Conservation (phyloP, 2,329 filamentous ascomycete genomes). For the Chaetomium globosum region DNA sequence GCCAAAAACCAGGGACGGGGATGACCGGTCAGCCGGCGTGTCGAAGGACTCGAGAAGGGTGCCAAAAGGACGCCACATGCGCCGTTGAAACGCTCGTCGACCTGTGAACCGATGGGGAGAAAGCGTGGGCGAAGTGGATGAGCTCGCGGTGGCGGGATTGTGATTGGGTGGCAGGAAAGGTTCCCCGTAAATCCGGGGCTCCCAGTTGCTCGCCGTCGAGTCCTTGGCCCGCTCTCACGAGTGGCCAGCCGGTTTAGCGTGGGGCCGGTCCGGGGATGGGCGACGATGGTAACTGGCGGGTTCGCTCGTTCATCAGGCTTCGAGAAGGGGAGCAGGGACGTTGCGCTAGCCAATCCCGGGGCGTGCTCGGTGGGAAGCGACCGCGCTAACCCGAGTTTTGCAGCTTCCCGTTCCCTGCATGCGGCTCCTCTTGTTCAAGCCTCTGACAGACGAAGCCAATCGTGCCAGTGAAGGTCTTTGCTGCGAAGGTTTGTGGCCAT, state of each 20-base stretch:
- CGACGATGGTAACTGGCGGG: slow-evolving; percentile 8
- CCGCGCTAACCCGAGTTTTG: slow-evolving; percentile 6
- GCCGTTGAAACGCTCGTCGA: slow-evolving; percentile 22
- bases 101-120: slow-evolving; percentile 18
- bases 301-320: slow-evolving; percentile 16
- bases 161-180: slow-evolving; percentile 31
- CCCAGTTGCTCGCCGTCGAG: not conserved
- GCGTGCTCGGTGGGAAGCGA: slow-evolving; percentile 6
- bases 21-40: slow-evolving; percentile 12
- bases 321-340: slow-evolving; percentile 28
- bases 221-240: not conserved
- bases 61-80: slow-evolving; percentile 11
- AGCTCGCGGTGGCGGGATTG: not conserved
- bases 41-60: not conserved
- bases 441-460: not conserved
- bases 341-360: slow-evolving; percentile 19
- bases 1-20: slow-evolving; percentile 14
- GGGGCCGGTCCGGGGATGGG: slow-evolving; percentile 9
- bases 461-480: not conserved
- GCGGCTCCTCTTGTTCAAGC: slow-evolving; percentile 21
- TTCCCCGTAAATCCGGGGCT: slow-evolving; percentile 31
- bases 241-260: not conserved
- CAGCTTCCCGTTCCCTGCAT: slow-evolving; percentile 15
- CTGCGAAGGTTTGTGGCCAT: slow-evolving; percentile 23
- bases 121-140: not conserved